Percentiles rank a stretch among this genome's conserved stretches.
These are phyloP conservation scores for Gossypium davidsonii DNA, from an alignment of 441 rosid genomes.

Conservation along the genomic window DNA sequence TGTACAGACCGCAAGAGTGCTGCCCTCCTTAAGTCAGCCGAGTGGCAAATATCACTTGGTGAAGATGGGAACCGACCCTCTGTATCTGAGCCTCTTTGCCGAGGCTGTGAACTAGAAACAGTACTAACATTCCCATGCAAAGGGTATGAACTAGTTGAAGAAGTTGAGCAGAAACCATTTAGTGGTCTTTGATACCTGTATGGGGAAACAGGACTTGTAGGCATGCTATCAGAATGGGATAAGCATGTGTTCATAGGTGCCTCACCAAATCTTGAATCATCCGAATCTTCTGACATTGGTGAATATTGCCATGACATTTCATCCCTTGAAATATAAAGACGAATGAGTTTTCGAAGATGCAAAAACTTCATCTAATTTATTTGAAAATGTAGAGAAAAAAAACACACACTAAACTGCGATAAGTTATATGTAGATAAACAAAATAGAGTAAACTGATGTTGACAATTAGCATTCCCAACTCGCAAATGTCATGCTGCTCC, in stretches of 20 bases:
- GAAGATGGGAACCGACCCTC: conserved; percentile 91
- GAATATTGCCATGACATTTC: conserved; percentile 77
- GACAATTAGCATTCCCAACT: not conserved
- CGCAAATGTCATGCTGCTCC: not conserved
- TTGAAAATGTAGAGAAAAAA: not conserved
- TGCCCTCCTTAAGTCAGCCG: conserved; percentile 81
- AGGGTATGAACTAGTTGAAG: conserved; percentile 30
- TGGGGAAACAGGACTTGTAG: conserved; percentile 85
- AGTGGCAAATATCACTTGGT: conserved; percentile 92
- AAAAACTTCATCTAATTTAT: not conserved
- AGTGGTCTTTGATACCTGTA: conserved; percentile 56
- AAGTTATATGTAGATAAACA: not conserved
- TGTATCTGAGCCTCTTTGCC: conserved; percentile 75
- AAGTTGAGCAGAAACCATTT: conserved; percentile 36
- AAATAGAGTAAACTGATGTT: not conserved
- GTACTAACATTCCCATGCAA: conserved; percentile 26
- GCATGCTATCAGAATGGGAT: conserved; percentile 59
- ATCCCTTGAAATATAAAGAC: conserved; percentile 45
- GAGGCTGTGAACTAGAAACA: conserved; percentile 40
- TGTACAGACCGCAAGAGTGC: conserved; percentile 86
- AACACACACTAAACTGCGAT: not conserved
- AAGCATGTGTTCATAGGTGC: conserved; percentile 39
- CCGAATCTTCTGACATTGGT: conserved; percentile 89
- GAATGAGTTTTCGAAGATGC: not conserved
- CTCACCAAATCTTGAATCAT: conserved; percentile 64